A percentile compares a stretch with the other conserved stretches of the same genome.
Evolutionary conservation across 2,329 filamentous ascomycete genomes (phyloP).

Genomic region (Botrytis hyacinthi): DNA sequence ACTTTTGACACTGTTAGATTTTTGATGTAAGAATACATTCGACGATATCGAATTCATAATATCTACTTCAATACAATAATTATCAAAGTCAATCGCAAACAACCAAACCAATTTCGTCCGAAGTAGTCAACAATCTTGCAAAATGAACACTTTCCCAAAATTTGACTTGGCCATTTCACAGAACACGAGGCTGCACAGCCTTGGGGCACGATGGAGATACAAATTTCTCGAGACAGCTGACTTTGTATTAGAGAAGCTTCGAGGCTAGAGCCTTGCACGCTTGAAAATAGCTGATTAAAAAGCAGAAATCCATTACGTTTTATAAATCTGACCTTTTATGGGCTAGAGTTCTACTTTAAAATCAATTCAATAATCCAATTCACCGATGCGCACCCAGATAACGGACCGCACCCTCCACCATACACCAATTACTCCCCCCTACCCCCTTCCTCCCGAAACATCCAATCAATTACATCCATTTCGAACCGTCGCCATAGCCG

Average conservation of each 20-base stretch:
- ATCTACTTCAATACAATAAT: too few species aligned
- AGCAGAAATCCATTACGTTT: neutral
- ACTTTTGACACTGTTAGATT: neutral
- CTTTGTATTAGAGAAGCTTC: neutral
- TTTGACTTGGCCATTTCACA: neutral
- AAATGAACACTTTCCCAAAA: neutral
- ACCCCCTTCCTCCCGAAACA: neutral
- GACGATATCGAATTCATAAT: too few species aligned
- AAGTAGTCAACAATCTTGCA: neutral
- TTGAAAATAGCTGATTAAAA: neutral
- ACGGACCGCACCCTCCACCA: neutral
- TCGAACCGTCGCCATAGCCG: neutral
- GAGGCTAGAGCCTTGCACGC: neutral
- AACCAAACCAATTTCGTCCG: neutral
- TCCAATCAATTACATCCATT: constrained; percentile 3
- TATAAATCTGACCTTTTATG: neutral
- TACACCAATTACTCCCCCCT: neutral
- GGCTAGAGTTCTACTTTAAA: neutral
- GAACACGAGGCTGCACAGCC: neutral
- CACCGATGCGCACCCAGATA: neutral
- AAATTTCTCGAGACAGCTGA: neutral
- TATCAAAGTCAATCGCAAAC: fast-evolving
- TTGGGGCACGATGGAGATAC: neutral
- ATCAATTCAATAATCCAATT: neutral
- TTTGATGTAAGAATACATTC: neutral